These are phyloP conservation scores for Penicillium sp. DNA, from an alignment of 2,329 filamentous ascomycete species.

Conservation along the genomic window DNA sequence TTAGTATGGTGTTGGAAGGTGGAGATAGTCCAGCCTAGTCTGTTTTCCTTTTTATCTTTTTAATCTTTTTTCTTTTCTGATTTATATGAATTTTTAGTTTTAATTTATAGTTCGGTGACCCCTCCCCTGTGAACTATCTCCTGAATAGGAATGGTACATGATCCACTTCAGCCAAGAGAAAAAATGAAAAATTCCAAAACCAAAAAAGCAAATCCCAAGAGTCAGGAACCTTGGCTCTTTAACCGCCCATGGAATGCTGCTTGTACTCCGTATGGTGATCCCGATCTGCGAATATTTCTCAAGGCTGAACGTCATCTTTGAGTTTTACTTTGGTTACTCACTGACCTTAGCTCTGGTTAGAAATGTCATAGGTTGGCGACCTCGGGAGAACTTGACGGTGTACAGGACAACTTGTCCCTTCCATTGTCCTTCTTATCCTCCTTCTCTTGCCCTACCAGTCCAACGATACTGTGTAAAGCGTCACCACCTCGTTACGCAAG, in stretches of 20 bases:
- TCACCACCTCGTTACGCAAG: slow-evolving; percentile 23
- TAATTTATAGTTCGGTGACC: background rate
- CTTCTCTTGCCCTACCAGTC: background rate
- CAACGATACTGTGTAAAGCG: slow-evolving; percentile 10
- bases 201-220: slow-evolving; percentile 8
- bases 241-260: slow-evolving; percentile 19
- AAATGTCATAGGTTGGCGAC: slow-evolving; percentile 10
- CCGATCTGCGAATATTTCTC: slow-evolving; percentile 18
- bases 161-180: background rate
- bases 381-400: background rate
- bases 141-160: background rate
- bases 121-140: background rate
- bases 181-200: background rate
- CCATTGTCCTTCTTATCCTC: background rate
- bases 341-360: slow-evolving; percentile 5
- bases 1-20: slow-evolving; percentile 1
- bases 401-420: slow-evolving; percentile 3
- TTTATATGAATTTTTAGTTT: background rate
- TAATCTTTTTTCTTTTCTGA: background rate
- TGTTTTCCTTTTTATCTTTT: background rate
- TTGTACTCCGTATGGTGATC: slow-evolving; percentile 5
- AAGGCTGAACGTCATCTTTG: slow-evolving; percentile 2
- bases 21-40: background rate
- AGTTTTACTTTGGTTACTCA: background rate
- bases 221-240: slow-evolving; percentile 20